Conservation (phyloP, 345 rosid genomes). For the Eucalyptus marginata region DNA sequence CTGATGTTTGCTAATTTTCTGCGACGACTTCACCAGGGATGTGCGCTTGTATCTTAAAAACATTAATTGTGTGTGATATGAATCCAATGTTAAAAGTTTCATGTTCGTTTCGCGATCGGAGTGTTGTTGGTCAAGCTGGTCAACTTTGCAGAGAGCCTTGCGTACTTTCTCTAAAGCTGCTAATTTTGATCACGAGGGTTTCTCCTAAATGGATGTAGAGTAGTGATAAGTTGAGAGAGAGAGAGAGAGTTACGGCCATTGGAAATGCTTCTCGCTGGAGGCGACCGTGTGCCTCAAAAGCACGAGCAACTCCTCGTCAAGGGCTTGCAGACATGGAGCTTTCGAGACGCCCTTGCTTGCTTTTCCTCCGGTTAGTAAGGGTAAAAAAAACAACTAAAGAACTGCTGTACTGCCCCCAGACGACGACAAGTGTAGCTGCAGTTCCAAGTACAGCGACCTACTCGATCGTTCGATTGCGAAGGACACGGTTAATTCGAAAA, state of each 20-base stretch:
- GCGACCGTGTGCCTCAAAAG: not conserved
- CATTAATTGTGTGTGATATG: not conserved
- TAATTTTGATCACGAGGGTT: not conserved
- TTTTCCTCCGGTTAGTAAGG: not conserved
- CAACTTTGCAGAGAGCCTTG: not conserved
- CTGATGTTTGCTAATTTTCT: not conserved
- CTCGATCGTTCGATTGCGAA: not conserved
- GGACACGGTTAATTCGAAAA: not conserved
- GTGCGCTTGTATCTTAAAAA: not conserved
- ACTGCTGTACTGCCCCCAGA: not conserved
- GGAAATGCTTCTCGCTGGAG: not conserved
- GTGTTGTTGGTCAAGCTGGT: not conserved
- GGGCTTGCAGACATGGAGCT: no score
- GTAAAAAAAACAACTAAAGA: not conserved
- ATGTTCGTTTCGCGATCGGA: not conserved
- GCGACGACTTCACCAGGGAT: not conserved
- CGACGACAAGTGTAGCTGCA: not conserved
- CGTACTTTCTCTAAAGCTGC: not conserved
- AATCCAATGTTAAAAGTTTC: not conserved
- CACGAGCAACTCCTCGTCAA: not conserved
- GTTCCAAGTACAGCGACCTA: not conserved
- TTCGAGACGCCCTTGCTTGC: no score
- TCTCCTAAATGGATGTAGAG: not conserved
- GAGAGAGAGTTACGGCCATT: not conserved
- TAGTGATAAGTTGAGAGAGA: not conserved